Percentiles rank a stretch among this genome's conserved stretches.
Evolutionary conservation across 148 eudicot species (phyloP).

Genomic region (Persicaria tinctoria): DNA sequence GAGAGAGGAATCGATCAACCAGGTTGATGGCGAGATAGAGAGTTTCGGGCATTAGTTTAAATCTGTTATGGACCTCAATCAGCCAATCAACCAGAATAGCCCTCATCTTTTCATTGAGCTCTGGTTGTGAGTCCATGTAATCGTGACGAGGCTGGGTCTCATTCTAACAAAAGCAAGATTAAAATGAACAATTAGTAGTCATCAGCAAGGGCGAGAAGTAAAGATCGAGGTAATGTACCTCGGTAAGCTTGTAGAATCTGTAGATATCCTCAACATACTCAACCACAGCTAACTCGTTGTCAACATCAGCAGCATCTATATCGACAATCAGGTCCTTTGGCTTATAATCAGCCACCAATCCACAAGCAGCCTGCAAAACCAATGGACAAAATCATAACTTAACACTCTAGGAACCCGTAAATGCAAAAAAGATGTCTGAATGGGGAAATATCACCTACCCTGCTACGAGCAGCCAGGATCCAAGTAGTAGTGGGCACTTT

Average conservation of each 20-base stretch:
- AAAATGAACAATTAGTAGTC: neutral
- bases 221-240: conserved; percentile 4
- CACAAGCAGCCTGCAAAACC: conserved; percentile 41
- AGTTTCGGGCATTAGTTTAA: conserved; percentile 13
- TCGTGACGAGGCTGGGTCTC: neutral
- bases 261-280: conserved; percentile 13
- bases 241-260: conserved; percentile 13
- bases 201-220: neutral
- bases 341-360: conserved; percentile 12
- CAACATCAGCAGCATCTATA: conserved; percentile 11
- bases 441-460: conserved; percentile 29
- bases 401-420: too few relatives aligned
- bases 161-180: conserved; percentile 4
- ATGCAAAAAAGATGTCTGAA: neutral
- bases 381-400: neutral
- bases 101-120: conserved; percentile 15
- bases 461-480: conserved; percentile 58
- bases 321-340: conserved; percentile 3
- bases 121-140: conserved; percentile 12
- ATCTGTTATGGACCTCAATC: conserved; percentile 12
- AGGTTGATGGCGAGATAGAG: conserved; percentile 9
- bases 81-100: conserved; percentile 12
- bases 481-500: conserved; percentile 38
- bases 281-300: conserved; percentile 11
- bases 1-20: conserved; percentile 12